A percentile compares a stretch with the other conserved stretches of the same genome.
phyloP scores from a whole-genome alignment of 768 basidiomycete genomes.

The Kwoniella heveanensis region DNA sequence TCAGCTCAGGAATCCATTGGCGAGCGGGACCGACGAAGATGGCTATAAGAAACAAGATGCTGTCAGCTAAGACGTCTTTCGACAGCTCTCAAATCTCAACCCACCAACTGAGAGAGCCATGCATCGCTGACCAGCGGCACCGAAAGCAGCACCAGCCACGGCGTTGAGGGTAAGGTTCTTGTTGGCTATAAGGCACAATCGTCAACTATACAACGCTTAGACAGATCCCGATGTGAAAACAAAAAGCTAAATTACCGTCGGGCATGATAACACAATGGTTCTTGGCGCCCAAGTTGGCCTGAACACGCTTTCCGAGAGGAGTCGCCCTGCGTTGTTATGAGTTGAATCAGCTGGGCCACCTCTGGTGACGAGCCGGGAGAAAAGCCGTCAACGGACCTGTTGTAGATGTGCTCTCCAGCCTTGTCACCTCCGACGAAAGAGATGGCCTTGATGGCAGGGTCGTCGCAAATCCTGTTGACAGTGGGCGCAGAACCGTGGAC shows the following conservation, averaged over 20 bases:
- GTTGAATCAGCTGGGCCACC: too few relatives aligned
- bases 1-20: constrained; percentile 83
- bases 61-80: constrained; percentile 8
- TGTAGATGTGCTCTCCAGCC: constrained; percentile 91
- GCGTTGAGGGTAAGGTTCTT: constrained; percentile 89
- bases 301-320: constrained; percentile 80
- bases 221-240: too few relatives aligned
- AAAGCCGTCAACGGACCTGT: constrained; percentile 68
- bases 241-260: constrained; percentile 65
- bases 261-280: constrained; percentile 93
- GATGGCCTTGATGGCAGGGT: constrained; percentile 87
- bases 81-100: constrained; percentile 37
- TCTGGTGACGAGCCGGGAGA: too few relatives aligned
- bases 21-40: constrained; percentile 75
- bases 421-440: constrained; percentile 94
- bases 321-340: constrained; percentile 66
- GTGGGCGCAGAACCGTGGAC: constrained; percentile 87
- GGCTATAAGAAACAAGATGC: constrained; percentile 32
- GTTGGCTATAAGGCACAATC: constrained; percentile 64
- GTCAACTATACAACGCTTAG: too few relatives aligned
- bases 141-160: constrained; percentile 89
- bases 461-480: constrained; percentile 88
- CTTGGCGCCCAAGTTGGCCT: constrained; percentile 91
- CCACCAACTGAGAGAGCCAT: constrained; percentile 92
- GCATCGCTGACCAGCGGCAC: constrained; percentile 95